phyloP scores from a whole-genome alignment of 2,329 filamentous ascomycete genomes.

The Claviceps maximensis region DNA sequence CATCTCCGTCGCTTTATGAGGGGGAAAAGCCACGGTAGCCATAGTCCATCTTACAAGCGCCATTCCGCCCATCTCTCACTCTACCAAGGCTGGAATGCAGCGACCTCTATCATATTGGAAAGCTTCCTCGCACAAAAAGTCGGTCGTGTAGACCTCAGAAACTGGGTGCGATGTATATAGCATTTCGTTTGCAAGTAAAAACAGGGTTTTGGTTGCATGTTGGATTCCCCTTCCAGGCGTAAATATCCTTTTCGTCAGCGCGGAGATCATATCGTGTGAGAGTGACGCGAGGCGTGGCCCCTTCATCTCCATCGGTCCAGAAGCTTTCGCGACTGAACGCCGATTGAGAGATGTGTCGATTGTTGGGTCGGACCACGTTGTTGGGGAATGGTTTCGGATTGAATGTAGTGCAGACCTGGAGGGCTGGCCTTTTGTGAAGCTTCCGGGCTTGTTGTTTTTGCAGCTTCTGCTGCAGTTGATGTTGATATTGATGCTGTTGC shows the following conservation, averaged over 20 bases:
- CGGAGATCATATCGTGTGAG: conserved; percentile 5
- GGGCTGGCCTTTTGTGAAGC: neutral
- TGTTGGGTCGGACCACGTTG: neutral
- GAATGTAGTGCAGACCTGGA: neutral
- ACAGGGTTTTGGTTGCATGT: neutral
- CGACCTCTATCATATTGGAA: conserved; percentile 55
- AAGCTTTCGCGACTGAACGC: conserved; percentile 1
- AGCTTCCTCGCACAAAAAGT: conserved; percentile 32
- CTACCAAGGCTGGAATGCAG: neutral
- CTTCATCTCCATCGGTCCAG: conserved; percentile 1
- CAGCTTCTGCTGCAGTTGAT: too few species aligned
- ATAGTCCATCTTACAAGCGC: neutral
- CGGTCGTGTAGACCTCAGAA: neutral
- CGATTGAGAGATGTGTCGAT: neutral
- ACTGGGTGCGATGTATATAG: neutral
- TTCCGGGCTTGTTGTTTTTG: neutral
- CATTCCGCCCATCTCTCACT: neutral
- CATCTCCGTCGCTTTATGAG: neutral
- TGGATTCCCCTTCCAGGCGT: neutral
- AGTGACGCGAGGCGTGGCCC: conserved; percentile 2
- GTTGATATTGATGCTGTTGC: neutral
- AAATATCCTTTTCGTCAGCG: conserved; percentile 3
- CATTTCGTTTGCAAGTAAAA: neutral
- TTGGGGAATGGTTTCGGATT: neutral
- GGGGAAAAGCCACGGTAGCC: neutral